Evolutionary conservation across 1,284 basidiomycete genomes (phyloP), one percentile per base, ranked within the genome.

Genomic region (Malassezia brasiliensis): DNA sequence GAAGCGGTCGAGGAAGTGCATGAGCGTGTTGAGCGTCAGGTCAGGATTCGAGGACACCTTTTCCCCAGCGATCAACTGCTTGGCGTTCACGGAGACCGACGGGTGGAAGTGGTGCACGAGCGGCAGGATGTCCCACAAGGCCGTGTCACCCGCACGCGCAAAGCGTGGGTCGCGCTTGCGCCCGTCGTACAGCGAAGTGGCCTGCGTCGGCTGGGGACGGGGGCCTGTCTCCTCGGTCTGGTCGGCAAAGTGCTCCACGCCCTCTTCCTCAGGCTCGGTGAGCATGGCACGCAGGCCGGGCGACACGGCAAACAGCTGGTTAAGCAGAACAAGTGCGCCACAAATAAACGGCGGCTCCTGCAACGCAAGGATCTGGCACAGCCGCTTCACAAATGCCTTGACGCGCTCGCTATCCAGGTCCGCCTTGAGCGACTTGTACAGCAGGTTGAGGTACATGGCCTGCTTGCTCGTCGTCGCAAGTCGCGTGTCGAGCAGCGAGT

Each of bases 381-480:
- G 83, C 50, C 94, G 79, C 72, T 88, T 84, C 39, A 96, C 82
- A 56, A 96, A 84, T 0, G 90, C 88, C 75, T 84, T 84, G 9
- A 87, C 81, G 17, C 90, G 81, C 55, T 81, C 81, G 0, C 76
- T 63, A 50, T 83, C 83, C 11, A 75, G 75, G 69, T 96, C 93
- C 3, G 80, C 80, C 76, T 94, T 94, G 65, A 96, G 77, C 15
- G 88, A 85, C 72, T 90, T 93, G 82, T 94, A 93, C 19, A 96
- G 77, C 19, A 99, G 78, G 75, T 98, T 98, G 63, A 99, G 82
- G 76, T 96, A 98, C 85, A 98, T 88, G 8, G 91, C 89, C 75
- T 96, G 90, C 75, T 98, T 96, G 30, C 86, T 88, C 15, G 90
- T 90, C 1, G 81, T 80, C 15, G 84, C 80, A 5, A 99, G 80